A percentile compares a stretch with the other conserved stretches of the same genome.
Conservation (phyloP, 1,139 yeast genomes). For the Yamadazyma sp. region DNA sequence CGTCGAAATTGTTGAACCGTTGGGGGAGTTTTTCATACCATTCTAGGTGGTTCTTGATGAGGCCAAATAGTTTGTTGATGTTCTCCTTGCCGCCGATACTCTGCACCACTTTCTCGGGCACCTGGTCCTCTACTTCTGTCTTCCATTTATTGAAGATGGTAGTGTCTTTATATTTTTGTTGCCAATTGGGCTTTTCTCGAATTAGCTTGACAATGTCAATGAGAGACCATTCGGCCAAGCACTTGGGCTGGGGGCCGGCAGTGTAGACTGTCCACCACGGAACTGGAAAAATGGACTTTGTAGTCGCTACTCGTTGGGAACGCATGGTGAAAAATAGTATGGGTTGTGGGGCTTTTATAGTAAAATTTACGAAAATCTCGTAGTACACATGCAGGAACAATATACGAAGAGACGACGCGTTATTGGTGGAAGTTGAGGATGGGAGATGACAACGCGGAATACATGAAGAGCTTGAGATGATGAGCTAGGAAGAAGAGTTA, state of each 20-base stretch:
- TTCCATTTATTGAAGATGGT: slow-evolving; percentile 32
- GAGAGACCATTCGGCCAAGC: slow-evolving; percentile 25
- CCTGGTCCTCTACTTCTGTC: slow-evolving; percentile 22
- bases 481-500: too few species aligned
- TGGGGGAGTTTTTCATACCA: slow-evolving; percentile 26
- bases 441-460: too few species aligned
- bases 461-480: too few species aligned
- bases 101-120: slow-evolving; percentile 2
- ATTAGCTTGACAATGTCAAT: slow-evolving; percentile 23
- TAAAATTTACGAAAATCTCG: too few species aligned
- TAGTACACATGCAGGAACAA: too few species aligned
- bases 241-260: slow-evolving; percentile 15
- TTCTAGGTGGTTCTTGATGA: slow-evolving; percentile 25
- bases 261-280: slow-evolving; percentile 11
- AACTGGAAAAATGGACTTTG: slow-evolving; percentile 10
- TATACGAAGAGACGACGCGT: too few species aligned
- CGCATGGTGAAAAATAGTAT: too few species aligned
- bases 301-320: too few species aligned
- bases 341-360: too few species aligned
- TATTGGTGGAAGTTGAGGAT: too few species aligned
- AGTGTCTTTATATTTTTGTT: slow-evolving; percentile 25
- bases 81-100: background rate
- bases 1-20: slow-evolving; percentile 4
- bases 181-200: slow-evolving; percentile 34
- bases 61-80: slow-evolving; percentile 22